Percentiles rank a stretch among this genome's conserved stretches.
Conservation (phyloP, 2,329 filamentous ascomycete genomes). For the Diaporthe sp. region DNA sequence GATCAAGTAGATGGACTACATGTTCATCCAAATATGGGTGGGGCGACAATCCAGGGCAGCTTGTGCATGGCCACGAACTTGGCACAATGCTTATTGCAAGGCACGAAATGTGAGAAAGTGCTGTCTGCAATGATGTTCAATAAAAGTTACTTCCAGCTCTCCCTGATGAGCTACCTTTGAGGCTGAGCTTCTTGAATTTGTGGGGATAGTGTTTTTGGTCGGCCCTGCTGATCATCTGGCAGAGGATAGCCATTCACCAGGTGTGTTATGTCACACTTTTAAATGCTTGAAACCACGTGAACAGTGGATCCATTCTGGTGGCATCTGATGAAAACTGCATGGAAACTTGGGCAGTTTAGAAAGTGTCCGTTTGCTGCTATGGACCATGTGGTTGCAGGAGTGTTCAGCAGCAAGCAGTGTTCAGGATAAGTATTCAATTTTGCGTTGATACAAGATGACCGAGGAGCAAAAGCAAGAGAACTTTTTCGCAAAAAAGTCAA, state of each 20-base stretch:
- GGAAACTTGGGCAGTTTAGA: not conserved
- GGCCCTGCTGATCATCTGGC: not conserved
- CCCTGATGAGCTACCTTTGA: not conserved
- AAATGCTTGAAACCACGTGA: accelerated
- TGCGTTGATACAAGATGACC: not conserved
- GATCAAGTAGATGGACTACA: not conserved
- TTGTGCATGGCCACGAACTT: not conserved
- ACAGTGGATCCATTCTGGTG: not conserved
- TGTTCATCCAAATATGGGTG: not conserved
- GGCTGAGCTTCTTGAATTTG: not conserved
- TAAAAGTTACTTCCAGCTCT: not conserved
- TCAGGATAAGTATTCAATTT: not conserved
- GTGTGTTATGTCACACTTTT: not conserved
- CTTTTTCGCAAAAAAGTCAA: too few species aligned
- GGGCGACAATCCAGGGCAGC: not conserved
- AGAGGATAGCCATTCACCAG: not conserved
- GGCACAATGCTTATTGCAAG: not conserved
- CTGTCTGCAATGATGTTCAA: not conserved
- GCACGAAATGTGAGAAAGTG: not conserved
- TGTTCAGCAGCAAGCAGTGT: not conserved
- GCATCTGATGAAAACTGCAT: too few species aligned
- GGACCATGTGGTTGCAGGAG: not conserved
- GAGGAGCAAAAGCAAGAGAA: not conserved
- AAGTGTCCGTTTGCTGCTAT: not conserved
- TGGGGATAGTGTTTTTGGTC: not conserved